Base-by-base conservation (phyloP, 1,284 basidiomycete species). In the Marasmius fiardii region DNA sequence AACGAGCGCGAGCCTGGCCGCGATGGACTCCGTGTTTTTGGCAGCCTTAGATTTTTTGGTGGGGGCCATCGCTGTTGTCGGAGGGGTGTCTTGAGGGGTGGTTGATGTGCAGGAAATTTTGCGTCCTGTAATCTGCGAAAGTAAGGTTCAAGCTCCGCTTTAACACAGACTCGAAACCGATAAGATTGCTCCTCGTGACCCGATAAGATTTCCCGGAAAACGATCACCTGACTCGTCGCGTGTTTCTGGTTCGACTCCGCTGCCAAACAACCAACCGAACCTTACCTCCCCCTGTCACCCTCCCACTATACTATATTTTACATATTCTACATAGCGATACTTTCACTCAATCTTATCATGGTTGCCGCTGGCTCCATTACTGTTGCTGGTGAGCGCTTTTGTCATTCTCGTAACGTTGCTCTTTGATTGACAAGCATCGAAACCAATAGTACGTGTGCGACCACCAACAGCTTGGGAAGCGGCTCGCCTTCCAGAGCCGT, bases 1-100 rank as follows among this genome's bases (percentile, higher is more conserved):
- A 71, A 98, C 95, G 68, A 99, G 93, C 63, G 94, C 92, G 63
- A 99, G 92, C 72, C 91, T 89, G 67, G 95, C 86, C 71, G 95
- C 86, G 80, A 99, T 97, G 71, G 92, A 95, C 83, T 98, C 96
- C 68, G 86, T 90, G 67, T 85, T 86, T 80, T 95, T 95, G 69
- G 90, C 70, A 50, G 93, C 82, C 82, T 97, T 98, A 72, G 90
- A 90, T 81, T 97, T 95, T 78, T 95, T 95, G 66, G 88, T 85
- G 67, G 93, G 91, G 68, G 93, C 93, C 93, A 95, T 96, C 77
- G 74, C 65, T 65, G 45, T 50, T 49, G 53, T 55, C 53, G 53
- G 43, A 44, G 23, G 31, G 51, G 24, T n/a, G 44, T n/a, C 49
- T 58, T 51, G 43, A 51, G 26, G 53, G 11, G 26, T 20, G 20